These are phyloP conservation scores for Colletotrichum sansevieriae DNA, from an alignment of 2,329 filamentous ascomycete species.

Conservation along the genomic window DNA sequence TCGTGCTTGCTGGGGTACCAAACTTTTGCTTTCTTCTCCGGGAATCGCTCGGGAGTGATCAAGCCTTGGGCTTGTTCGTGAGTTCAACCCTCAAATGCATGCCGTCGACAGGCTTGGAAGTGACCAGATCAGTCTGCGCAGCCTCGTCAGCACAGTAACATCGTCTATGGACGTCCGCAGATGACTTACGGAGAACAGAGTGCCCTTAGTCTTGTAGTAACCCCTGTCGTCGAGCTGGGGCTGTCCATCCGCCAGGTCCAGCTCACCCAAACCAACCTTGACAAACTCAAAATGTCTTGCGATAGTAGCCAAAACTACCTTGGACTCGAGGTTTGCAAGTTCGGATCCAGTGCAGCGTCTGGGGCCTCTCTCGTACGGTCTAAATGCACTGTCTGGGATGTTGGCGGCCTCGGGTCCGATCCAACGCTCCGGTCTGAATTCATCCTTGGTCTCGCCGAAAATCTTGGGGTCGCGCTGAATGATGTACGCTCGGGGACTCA, in stretches of 20 bases:
- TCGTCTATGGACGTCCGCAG: no score
- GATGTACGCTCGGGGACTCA: constrained; percentile 50
- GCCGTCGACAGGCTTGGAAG: constrained; percentile 34
- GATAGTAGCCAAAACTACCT: constrained; percentile 25
- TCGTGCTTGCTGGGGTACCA: no score
- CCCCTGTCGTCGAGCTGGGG: constrained; percentile 28
- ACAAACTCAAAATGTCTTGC: constrained; percentile 35
- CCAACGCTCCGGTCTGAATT: constrained; percentile 58
- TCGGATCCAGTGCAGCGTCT: constrained; percentile 33
- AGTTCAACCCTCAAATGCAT: constrained; percentile 33
- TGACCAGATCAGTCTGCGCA: constrained; percentile 29
- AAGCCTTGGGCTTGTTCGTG: constrained; percentile 14
- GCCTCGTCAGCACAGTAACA: not conserved
- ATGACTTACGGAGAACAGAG: constrained; percentile 30
- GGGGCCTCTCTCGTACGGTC: constrained; percentile 31
- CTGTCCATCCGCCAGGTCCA: constrained; percentile 27
- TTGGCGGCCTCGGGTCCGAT: constrained; percentile 29
- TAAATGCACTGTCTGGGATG: constrained; percentile 31
- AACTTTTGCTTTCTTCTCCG: no score
- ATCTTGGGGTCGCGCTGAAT: constrained; percentile 52
- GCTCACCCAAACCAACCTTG: constrained; percentile 37
- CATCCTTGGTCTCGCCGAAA: constrained; percentile 51
- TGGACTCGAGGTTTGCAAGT: constrained; percentile 30
- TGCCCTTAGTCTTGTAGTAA: constrained; percentile 36
- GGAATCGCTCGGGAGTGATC: not conserved